phyloP scores from a whole-genome alignment of 1,139 yeast genomes.

The Hyphopichia fennica region DNA sequence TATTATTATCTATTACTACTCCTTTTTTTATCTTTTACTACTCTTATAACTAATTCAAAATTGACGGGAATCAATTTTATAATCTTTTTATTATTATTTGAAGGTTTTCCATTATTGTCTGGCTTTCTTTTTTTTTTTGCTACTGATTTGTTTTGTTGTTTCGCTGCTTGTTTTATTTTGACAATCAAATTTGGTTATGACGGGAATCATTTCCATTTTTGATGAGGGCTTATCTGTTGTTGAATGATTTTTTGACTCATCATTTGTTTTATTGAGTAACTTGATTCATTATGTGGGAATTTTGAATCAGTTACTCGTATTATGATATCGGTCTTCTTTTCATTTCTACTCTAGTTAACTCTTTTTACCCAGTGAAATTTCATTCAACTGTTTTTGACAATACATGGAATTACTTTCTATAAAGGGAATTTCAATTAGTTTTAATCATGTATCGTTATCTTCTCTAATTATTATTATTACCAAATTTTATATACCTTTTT shows the following conservation, averaged over 20 bases:
- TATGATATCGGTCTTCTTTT: no score
- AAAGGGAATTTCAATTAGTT: not conserved
- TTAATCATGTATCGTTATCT: not conserved
- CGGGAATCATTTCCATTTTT: no score
- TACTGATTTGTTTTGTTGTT: not conserved
- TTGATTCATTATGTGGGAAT: no score
- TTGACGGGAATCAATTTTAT: slow-evolving; percentile 6
- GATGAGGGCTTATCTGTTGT: no score
- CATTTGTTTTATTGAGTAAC: no score
- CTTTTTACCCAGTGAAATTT: no score
- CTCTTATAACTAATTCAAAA: not conserved
- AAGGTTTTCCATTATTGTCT: not conserved
- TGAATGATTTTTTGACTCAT: no score
- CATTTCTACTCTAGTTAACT: no score
- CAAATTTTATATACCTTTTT: not conserved
- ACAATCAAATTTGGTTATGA: no score
- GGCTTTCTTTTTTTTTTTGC: not conserved
- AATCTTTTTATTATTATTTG: not conserved
- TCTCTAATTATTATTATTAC: not conserved
- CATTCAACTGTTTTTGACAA: no score
- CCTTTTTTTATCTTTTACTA: slow-evolving; percentile 1
- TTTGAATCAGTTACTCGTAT: no score
- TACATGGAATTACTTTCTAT: not conserved
- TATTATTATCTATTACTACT: slow-evolving; percentile 4
- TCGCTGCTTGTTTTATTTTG: no score